Evolutionary conservation across 768 basidiomycete genomes (phyloP).

Genomic region (Myochromella boudieri): DNA sequence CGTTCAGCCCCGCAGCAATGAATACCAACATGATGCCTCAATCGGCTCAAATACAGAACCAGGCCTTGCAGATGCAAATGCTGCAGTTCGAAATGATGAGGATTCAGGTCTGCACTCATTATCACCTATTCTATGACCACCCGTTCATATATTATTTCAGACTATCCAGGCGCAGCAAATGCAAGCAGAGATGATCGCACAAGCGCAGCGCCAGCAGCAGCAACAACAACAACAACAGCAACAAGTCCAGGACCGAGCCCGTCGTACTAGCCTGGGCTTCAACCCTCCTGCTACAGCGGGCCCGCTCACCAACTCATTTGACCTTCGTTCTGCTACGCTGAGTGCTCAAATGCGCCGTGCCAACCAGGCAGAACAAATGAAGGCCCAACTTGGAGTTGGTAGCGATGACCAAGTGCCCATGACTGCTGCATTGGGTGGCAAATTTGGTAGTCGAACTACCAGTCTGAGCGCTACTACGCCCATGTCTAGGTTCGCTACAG

Average conservation of each 20-base stretch:
- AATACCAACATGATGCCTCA: constrained; percentile 45
- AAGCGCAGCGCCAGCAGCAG: constrained; percentile 54
- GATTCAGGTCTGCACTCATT: constrained; percentile 60
- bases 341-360: constrained; percentile 65
- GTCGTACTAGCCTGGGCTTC: constrained; percentile 47
- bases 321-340: constrained; percentile 55
- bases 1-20: constrained; percentile 53
- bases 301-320: constrained; percentile 62
- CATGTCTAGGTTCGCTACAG: constrained; percentile 31
- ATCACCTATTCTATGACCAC: neutral
- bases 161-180: constrained; percentile 74
- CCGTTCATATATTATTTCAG: constrained; percentile 30
- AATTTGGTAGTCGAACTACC: constrained; percentile 66
- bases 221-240: constrained; percentile 43
- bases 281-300: constrained; percentile 74
- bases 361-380: constrained; percentile 66
- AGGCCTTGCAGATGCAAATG: constrained; percentile 80
- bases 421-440: constrained; percentile 78
- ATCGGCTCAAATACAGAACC: constrained; percentile 48
- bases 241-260: constrained; percentile 39
- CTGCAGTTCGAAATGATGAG: constrained; percentile 81
- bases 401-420: constrained; percentile 69
- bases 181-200: constrained; percentile 69
- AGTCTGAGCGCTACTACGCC: constrained; percentile 38
- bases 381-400: constrained; percentile 54